Percentiles rank a stretch among this genome's conserved stretches.
Evolutionary conservation across 2,329 filamentous ascomycete species (phyloP).

Genomic region (Cercospora sp.): DNA sequence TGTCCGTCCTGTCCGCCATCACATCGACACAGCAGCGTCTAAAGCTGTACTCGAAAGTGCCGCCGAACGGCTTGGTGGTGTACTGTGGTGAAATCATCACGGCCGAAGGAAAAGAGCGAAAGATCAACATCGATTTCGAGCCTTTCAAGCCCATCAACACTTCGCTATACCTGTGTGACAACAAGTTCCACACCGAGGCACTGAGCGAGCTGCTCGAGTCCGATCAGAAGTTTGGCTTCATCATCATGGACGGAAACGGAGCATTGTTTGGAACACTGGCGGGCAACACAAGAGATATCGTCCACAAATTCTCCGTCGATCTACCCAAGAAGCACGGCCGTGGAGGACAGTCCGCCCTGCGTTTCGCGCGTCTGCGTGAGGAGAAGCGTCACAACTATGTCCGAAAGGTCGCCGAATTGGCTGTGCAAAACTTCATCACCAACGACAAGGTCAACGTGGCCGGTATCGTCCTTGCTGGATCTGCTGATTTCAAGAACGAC

Average conservation of each 20-base stretch:
- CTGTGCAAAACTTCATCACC: slow-evolving; percentile 98
- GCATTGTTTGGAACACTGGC: slow-evolving; percentile 95
- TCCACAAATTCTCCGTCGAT: slow-evolving; percentile 98
- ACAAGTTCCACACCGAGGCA: slow-evolving; percentile 99
- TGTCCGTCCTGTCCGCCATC: slow-evolving; percentile 96
- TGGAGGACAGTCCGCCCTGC: slow-evolving; percentile 98
- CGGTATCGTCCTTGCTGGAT: slow-evolving; percentile 91
- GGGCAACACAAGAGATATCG: slow-evolving; percentile 92
- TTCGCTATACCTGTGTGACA: slow-evolving; percentile 98
- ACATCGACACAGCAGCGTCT: slow-evolving; percentile 98
- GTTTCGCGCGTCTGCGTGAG: slow-evolving; percentile 98
- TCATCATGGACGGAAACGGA: slow-evolving; percentile 99
- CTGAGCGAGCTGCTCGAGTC: slow-evolving; percentile 96
- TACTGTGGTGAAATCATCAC: slow-evolving; percentile 99
- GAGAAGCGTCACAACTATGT: slow-evolving; percentile 99
- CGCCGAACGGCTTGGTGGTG: slow-evolving; percentile 93
- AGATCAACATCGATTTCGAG: slow-evolving; percentile 99
- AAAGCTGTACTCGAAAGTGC: slow-evolving; percentile 98
- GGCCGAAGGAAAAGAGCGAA: slow-evolving; percentile 95
- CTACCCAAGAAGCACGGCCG: slow-evolving; percentile 99
- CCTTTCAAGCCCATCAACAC: slow-evolving; percentile 99
- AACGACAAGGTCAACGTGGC: slow-evolving; percentile 98
- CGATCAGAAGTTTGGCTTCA: slow-evolving; percentile 99
- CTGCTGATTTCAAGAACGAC: slow-evolving; percentile 99
- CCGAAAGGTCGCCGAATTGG: slow-evolving; percentile 95